Evolutionary conservation across 495 filamentous ascomycete species (phyloP).

Genomic region (Gamarada debralockiae): DNA sequence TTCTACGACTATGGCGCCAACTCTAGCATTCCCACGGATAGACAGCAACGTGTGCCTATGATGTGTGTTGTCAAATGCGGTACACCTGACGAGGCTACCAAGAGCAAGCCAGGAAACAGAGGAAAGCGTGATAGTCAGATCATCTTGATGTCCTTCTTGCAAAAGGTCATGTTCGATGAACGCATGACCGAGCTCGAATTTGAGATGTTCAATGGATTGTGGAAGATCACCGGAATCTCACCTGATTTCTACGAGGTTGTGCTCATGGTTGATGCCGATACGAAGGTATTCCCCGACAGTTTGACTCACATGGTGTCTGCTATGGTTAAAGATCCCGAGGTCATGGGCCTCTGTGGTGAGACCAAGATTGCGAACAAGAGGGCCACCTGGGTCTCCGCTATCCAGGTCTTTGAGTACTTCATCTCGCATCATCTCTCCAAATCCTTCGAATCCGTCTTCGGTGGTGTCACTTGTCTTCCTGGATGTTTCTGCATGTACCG

Average conservation of each 20-base stretch:
- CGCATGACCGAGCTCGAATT: constrained; percentile 99
- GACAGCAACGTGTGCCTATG: constrained; percentile 99
- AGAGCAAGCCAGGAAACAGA: constrained; percentile 89
- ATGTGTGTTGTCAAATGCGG: constrained; percentile 96
- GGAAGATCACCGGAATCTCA: constrained; percentile 96
- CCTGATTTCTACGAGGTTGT: constrained; percentile 97
- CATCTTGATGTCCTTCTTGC: constrained; percentile 97
- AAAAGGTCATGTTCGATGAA: constrained; percentile 99
- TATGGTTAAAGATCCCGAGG: constrained; percentile 98
- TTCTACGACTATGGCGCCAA: constrained; percentile 94
- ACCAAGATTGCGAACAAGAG: constrained; percentile 99
- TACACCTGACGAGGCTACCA: constrained; percentile 77
- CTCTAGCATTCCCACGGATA: constrained; percentile 73
- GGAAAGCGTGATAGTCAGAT: constrained; percentile 99
- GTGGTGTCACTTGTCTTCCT: constrained; percentile 97
- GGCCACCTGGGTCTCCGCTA: constrained; percentile 91
- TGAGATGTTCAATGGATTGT: constrained; percentile 99
- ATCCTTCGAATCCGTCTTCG: constrained; percentile 94
- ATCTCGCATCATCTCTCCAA: constrained; percentile 97
- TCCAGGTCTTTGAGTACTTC: constrained; percentile 99
- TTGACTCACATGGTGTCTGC: constrained; percentile 98
- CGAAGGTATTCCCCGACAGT: constrained; percentile 97
- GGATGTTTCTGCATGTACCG: constrained; percentile 99
- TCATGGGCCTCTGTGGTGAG: constrained; percentile 98
- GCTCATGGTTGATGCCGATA: constrained; percentile 99